Evolutionary conservation across 805 yeast genomes (phyloP).

Genomic region (Metschnikowia kofuensis): DNA sequence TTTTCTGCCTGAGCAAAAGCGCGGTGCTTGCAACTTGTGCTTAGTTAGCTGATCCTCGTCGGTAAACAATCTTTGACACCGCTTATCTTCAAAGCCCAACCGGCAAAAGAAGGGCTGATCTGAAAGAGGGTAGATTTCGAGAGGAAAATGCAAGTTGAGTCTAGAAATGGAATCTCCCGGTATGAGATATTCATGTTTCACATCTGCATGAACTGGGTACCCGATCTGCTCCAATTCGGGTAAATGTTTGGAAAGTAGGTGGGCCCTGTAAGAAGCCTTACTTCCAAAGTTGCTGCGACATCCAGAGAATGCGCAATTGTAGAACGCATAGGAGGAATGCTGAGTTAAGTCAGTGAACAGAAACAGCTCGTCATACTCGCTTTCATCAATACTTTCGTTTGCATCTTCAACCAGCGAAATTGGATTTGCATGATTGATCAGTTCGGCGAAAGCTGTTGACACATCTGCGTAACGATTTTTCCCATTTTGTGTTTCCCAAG

Average conservation of each 20-base stretch:
- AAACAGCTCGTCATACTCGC: conserved; percentile 7
- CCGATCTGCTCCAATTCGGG: conserved; percentile 15
- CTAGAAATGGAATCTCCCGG: conserved; percentile 14
- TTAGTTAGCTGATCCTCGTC: conserved; percentile 22
- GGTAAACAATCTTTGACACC: conserved; percentile 13
- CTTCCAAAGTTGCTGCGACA: conserved; percentile 9
- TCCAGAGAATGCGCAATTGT: conserved; percentile 14
- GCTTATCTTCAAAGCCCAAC: background rate
- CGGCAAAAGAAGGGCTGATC: conserved; percentile 7
- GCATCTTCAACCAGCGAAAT: background rate
- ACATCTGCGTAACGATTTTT: too few relatives aligned
- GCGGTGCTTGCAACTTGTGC: conserved; percentile 11
- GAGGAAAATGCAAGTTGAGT: conserved; percentile 17
- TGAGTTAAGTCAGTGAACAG: conserved; percentile 9
- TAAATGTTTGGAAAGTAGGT: conserved; percentile 11
- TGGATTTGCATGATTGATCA: too few relatives aligned
- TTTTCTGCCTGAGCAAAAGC: conserved; percentile 27
- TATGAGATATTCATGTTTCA: background rate
- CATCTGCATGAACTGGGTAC: conserved; percentile 11
- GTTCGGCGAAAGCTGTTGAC: too few relatives aligned
- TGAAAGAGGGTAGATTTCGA: conserved; percentile 9
- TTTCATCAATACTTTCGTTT: background rate
- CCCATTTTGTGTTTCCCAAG: background rate
- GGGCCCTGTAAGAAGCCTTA: conserved; percentile 11
- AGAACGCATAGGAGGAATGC: conserved; percentile 1